These are phyloP conservation scores for Penicillium sp. DNA, from an alignment of 2,329 filamentous ascomycete species.

Conservation along the genomic window DNA sequence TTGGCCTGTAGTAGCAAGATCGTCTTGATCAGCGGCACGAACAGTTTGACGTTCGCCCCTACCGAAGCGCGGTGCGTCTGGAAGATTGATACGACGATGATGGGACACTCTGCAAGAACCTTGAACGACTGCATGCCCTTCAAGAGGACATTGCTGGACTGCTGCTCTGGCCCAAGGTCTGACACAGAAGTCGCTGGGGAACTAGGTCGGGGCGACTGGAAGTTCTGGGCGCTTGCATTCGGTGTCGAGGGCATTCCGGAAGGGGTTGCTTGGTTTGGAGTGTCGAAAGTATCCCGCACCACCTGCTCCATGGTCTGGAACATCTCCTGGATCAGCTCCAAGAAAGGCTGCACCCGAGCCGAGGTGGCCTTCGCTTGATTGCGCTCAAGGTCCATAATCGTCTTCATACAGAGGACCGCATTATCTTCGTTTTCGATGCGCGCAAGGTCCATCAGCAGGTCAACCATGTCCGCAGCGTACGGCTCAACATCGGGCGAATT, in stretches of 20 bases:
- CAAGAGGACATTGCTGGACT: conserved; percentile 72
- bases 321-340: conserved; percentile 88
- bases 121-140: conserved; percentile 99
- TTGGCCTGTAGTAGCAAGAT: conserved; percentile 85
- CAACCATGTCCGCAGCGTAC: conserved; percentile 82
- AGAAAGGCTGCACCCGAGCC: conserved; percentile 81
- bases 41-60: conserved; percentile 77
- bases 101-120: conserved; percentile 93
- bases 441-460: conserved; percentile 83
- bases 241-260: conserved; percentile 52
- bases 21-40: conserved; percentile 89
- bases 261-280: conserved; percentile 54
- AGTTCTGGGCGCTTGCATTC: conserved; percentile 56
- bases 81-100: conserved; percentile 97
- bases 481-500: conserved; percentile 77
- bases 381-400: conserved; percentile 91
- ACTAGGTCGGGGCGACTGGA: conserved; percentile 81
- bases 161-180: conserved; percentile 78
- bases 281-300: conserved; percentile 92
- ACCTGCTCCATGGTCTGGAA: conserved; percentile 93
- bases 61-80: conserved; percentile 83
- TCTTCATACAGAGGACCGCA: conserved; percentile 96
- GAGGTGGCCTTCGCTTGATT: conserved; percentile 79
- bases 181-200: conserved; percentile 78
- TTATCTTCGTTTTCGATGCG: conserved; percentile 96